Base-by-base conservation (phyloP, 371 early-diverging fungal species). In the Mucor mucedo region DNA sequence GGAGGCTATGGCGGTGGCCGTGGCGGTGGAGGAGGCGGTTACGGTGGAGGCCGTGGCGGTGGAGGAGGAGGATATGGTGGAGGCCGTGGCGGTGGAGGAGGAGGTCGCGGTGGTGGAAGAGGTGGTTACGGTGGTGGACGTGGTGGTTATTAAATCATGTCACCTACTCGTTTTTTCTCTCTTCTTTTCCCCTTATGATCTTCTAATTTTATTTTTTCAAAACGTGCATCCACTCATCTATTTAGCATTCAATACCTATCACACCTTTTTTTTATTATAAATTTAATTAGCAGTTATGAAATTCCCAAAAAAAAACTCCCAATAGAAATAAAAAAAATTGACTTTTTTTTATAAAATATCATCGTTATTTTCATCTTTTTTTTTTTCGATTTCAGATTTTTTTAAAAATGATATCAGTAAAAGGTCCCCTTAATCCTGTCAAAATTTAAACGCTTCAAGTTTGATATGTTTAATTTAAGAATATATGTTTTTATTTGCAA, bases 1-100 rank as follows among this genome's bases (percentile, higher is more conserved):
- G 60, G 65, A 49, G 66, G 70, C 27, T 41, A 63, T 50, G 21
- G 65, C 47, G 63, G 63, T 13, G 63, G 68, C 6, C 13, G 45
- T 28, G 44, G 53, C 39, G 53, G 53, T 2, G 29, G 40, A 28
- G n/a, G 35, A 16, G 53, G 53, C 27, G 62, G 62, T 8, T 16
- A 27, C n/a, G 21, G 41, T 4, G 30, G 52, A 2, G 29, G 42
- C 14, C 40, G 44, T 28, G 45, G 53, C 10, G 32, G 39, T 29
- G 55, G 62, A 35, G 33, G 40, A 44, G 58, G 49, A 14, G 48
- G 48, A 1, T 21, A 44, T 8, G 33, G 47, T 11, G 16, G 45
- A 13, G 50, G 50, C 8, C 30, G 50, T 32, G 28, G 32, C 28
- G 50, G 50, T 30, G 50, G 50, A 6, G 32, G 50, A 8, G 50